Evolutionary conservation across 495 filamentous ascomycete genomes (phyloP).

Genomic region (Cladorrhinum samala): DNA sequence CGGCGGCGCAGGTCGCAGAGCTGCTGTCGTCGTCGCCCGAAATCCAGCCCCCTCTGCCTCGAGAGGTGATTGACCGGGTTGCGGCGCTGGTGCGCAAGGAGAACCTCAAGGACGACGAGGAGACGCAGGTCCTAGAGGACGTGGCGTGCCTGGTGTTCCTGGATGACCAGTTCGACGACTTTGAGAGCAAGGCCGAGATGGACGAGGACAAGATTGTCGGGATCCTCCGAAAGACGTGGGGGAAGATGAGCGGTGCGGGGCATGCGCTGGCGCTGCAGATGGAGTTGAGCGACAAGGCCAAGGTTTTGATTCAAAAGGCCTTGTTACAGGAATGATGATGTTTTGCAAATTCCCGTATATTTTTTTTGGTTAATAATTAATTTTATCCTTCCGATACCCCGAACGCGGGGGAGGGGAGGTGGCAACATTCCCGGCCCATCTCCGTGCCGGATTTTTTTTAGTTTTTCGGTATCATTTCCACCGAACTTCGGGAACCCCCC

Average conservation of each 20-base stretch:
- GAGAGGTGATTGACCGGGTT: constrained; percentile 43
- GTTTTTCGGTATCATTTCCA: constrained; percentile 8
- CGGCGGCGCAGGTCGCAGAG: constrained; percentile 53
- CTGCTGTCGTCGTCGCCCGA: constrained; percentile 46
- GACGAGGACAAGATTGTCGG: constrained; percentile 68
- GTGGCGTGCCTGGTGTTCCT: constrained; percentile 81
- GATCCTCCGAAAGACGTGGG: constrained; percentile 79
- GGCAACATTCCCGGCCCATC: background rate
- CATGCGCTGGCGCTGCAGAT: constrained; percentile 61
- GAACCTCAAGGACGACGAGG: constrained; percentile 52
- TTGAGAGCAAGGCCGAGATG: constrained; percentile 50
- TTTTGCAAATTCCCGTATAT: background rate
- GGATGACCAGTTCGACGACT: constrained; percentile 75
- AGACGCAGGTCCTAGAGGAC: constrained; percentile 72
- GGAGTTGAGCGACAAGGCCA: constrained; percentile 52
- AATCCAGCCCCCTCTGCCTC: constrained; percentile 30
- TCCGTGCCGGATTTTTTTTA: background rate
- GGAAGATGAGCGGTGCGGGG: constrained; percentile 67
- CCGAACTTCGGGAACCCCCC: constrained; percentile 3
- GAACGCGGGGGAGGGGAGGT: background rate
- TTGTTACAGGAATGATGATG: constrained; percentile 27
- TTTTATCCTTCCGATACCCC: background rate
- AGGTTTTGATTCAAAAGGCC: constrained; percentile 57
- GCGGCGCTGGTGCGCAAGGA: constrained; percentile 61
- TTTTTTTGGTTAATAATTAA: background rate